Conservation (phyloP, 169 alveolate species). For the Plasmodium knowlesi region DNA sequence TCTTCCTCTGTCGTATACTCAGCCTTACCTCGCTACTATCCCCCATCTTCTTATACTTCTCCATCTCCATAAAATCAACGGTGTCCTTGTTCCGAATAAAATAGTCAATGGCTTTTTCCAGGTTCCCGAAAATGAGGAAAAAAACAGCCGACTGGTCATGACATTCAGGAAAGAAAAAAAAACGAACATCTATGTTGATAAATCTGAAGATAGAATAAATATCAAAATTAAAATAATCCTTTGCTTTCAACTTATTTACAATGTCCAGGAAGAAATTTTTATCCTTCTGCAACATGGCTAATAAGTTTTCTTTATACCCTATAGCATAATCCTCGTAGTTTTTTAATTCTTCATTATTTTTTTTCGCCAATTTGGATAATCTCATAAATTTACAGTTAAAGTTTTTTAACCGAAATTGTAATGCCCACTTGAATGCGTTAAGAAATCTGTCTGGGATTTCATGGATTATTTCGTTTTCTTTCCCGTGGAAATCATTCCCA, state of each 20-base stretch:
- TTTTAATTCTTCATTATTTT: slow-evolving; percentile 59
- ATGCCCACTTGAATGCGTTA: slow-evolving; percentile 75
- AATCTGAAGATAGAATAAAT: slow-evolving; percentile 68
- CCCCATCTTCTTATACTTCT: not conserved
- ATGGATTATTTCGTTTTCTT: slow-evolving; percentile 48
- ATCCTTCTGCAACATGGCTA: slow-evolving; percentile 68
- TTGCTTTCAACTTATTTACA: slow-evolving; percentile 52
- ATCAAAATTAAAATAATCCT: slow-evolving; percentile 74
- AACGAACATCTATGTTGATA: slow-evolving; percentile 42
- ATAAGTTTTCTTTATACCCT: slow-evolving; percentile 70
- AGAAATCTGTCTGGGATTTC: slow-evolving; percentile 38
- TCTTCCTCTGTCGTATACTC: slow-evolving; percentile 9
- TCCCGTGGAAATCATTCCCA: slow-evolving; percentile 34
- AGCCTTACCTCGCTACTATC: not conserved
- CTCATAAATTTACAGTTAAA: slow-evolving; percentile 70
- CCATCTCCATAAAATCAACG: slow-evolving; percentile 27
- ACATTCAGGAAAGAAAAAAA: slow-evolving; percentile 56
- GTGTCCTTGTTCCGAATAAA: slow-evolving; percentile 19
- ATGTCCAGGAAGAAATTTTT: slow-evolving; percentile 58
- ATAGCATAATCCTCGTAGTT: slow-evolving; percentile 52
- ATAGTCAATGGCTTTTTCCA: slow-evolving; percentile 47
- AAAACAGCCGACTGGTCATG: slow-evolving; percentile 62
- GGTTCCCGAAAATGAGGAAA: slow-evolving; percentile 61
- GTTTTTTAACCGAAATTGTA: slow-evolving; percentile 62
- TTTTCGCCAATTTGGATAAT: slow-evolving; percentile 47